Evolutionary conservation across 106 monocot genomes (phyloP).

Genomic region (Phalaenopsis equestris): DNA sequence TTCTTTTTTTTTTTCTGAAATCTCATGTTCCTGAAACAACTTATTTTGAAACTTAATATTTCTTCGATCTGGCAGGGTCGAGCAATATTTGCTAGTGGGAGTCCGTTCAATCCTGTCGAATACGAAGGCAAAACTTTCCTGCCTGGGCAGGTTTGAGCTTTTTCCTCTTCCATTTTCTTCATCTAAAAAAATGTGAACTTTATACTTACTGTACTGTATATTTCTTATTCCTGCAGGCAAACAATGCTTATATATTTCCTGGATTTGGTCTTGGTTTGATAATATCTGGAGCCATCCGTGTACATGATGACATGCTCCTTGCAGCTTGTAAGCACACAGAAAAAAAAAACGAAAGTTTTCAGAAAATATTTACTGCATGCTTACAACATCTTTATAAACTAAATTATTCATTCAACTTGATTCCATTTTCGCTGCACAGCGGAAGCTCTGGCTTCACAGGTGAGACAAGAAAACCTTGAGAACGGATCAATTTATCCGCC

Average conservation of each 20-base stretch:
- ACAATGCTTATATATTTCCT: constrained; percentile 92
- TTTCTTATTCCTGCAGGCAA: constrained; percentile 31
- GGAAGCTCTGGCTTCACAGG: constrained; percentile 67
- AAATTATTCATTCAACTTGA: not conserved
- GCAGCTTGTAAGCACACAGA: constrained; percentile 39
- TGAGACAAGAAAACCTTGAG: constrained; percentile 51
- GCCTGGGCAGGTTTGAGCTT: constrained; percentile 54
- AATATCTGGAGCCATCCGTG: constrained; percentile 80
- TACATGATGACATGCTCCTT: constrained; percentile 95
- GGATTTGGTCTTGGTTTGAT: constrained; percentile 87
- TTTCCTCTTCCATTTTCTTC: not conserved
- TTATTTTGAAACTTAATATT: not conserved
- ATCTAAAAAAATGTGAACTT: not conserved
- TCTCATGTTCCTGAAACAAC: not conserved
- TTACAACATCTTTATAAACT: not conserved
- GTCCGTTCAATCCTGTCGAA: constrained; percentile 72
- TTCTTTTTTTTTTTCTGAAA: not conserved
- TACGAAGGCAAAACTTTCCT: constrained; percentile 41
- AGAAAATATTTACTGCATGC: not conserved
- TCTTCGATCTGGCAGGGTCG: constrained; percentile 38
- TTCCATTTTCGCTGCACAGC: constrained; percentile 32
- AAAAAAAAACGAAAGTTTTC: not conserved
- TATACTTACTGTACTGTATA: not conserved
- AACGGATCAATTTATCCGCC: constrained; percentile 73
- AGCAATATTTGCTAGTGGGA: constrained; percentile 82